Evolutionary conservation across 345 rosid genomes (phyloP), one percentile per base, ranked within the genome.

Genomic region (Eucalyptus regnans): DNA sequence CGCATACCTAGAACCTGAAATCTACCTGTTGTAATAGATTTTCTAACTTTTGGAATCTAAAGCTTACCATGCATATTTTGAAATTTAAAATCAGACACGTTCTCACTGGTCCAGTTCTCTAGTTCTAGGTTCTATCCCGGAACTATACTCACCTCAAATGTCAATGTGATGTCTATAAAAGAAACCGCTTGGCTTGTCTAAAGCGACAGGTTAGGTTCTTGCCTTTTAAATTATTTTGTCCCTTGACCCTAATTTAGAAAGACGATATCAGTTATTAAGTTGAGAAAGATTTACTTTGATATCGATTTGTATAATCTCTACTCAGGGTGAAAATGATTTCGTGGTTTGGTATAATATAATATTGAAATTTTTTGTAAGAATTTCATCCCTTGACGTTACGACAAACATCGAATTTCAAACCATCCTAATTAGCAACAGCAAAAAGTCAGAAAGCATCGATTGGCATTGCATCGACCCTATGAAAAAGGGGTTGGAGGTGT

Each of bases 231-330:
- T 50, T 84, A 46, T 14, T 86, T 86, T 50, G 87, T 50, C 87
- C 64, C 64, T 86, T 86, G 87, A 86, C 44, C 87, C 87, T 14
- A 31, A 51, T 41, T 23, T 50, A n/a, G 54, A 56, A 86, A 56
- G 60, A 18, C 27, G 16, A 51, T 86, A 50, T 50, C 8, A 41
- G 52, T 50, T 86, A 6, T 31, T 51, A 51, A 17, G 22, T 18
- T 18, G 27, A 37, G 41, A 33, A 71, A 17, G 12, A 18, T 52
- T n/a, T 66, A 7, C 76, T 9, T 71, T 7, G 7, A 64, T n/a
- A n/a, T 64, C 6, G 76, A 64, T n/a, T 33, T 64, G 5, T n/a
- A n/a, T n/a, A 7, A 37, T 64, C 76, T n/a, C 76, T 64, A 14
- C 41, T 2, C 41, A 15, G 7, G 15, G 68, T 12, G 31, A 16